These are phyloP conservation scores for Trametes meyenii DNA, from an alignment of 768 basidiomycete genomes.

Conservation along the genomic window DNA sequence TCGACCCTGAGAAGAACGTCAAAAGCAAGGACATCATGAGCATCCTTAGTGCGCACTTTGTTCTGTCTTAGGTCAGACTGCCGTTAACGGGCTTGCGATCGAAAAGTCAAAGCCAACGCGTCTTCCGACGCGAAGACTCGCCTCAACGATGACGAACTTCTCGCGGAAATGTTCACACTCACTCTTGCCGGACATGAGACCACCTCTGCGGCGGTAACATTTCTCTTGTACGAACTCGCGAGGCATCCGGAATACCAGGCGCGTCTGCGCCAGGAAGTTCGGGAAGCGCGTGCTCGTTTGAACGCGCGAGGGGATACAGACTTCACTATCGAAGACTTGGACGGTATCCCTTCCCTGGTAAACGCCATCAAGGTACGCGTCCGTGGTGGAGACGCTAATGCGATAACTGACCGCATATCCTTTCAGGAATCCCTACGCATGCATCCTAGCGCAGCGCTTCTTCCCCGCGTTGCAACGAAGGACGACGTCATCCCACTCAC, in stretches of 20 bases:
- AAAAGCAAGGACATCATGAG: slow-evolving; percentile 28
- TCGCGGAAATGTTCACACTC: slow-evolving; percentile 22
- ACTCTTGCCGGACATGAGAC: slow-evolving; percentile 21
- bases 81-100: neutral
- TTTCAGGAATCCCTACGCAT: slow-evolving; percentile 26
- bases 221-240: slow-evolving; percentile 18
- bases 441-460: slow-evolving; percentile 21
- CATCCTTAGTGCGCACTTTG: slow-evolving; percentile 16
- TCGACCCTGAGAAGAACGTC: neutral
- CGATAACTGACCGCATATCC: neutral
- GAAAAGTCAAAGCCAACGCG: slow-evolving; percentile 22
- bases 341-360: neutral
- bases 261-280: slow-evolving; percentile 22
- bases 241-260: slow-evolving; percentile 11
- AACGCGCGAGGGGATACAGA: slow-evolving; percentile 6
- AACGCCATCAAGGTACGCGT: slow-evolving; percentile 25
- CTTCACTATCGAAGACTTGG: slow-evolving; percentile 21
- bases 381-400: too few species aligned
- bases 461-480: slow-evolving; percentile 26
- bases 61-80: neutral
- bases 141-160: slow-evolving; percentile 20
- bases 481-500: slow-evolving; percentile 31
- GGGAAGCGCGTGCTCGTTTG: neutral
- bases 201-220: slow-evolving; percentile 13
- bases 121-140: slow-evolving; percentile 16